Base-by-base conservation (phyloP, 352 stramenopile species). In the Globisporangium barbulae region DNA sequence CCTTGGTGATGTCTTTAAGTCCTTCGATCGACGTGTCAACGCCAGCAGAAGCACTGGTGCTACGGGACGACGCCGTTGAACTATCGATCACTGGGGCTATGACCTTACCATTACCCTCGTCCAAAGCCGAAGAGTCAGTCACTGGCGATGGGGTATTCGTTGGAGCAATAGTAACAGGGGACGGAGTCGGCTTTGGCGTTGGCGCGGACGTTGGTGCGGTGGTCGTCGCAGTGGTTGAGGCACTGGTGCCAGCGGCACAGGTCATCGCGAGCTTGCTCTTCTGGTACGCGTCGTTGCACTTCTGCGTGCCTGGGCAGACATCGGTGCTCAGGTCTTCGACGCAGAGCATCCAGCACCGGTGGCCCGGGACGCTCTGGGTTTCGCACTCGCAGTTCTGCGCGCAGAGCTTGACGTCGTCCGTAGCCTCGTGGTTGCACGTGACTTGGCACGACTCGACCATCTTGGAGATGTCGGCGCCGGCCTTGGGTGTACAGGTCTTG, bases 341-440 rank as follows among this genome's bases (percentile, higher is more conserved):
- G 52, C 78, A 87, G 45, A 87, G 59, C 78, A 87, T 87, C 78
- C 78, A 87, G 65, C 78, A 87, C 1, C 59, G 72, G 19, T 75
- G 79, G 12, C 65, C 78, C 0, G 54, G 64, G 10, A 48, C 76
- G 1, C 60, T 70, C 30, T 69, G 64, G 17, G 64, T 62, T 49
- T 72, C 42, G 35, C 75, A 87, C 45, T 84, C 72, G 45, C 78
- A 87, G 53, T 78, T 74, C 47, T 79, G 42, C 33, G 68, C 31
- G 56, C 78, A 87, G 19, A 77, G 55, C 31, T 61, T 58, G 1
- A 61, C 73, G 53, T 83, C 75, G 53, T 45, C 66, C 8, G 59
- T 59, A 19, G 71, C 67, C 13, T 74, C 75, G 73, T 86, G 78
- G 57, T 86, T 86, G 70, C 78, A 86, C 8, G 71, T 83, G n/a